A percentile compares a stretch with the other conserved stretches of the same genome.
These are phyloP conservation scores for Solanum tarapatanum DNA, from an alignment of 257 asterid species.

Conservation along the genomic window DNA sequence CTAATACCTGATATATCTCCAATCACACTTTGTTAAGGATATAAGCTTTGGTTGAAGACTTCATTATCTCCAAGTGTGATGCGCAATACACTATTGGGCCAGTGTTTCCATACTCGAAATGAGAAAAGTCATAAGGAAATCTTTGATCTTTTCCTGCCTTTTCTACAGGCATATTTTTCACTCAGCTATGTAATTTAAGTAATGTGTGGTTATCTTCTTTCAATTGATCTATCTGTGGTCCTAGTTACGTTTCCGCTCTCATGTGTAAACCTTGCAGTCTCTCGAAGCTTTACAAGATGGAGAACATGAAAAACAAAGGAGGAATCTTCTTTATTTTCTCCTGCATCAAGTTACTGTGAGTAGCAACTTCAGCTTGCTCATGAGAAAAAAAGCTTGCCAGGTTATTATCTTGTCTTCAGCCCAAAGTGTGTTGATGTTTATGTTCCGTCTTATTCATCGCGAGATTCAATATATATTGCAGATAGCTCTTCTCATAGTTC, in stretches of 20 bases:
- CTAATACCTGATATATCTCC: background rate
- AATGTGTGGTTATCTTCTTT: background rate
- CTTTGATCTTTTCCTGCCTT: conserved; percentile 94
- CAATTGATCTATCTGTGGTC: background rate
- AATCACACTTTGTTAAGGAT: conserved; percentile 40
- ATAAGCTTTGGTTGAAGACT: conserved; percentile 93
- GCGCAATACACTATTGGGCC: conserved; percentile 94
- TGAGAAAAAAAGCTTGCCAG: conserved; percentile 96
- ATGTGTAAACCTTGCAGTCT: conserved; percentile 38
- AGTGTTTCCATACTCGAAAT: conserved; percentile 93
- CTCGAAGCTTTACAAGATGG: conserved; percentile 99
- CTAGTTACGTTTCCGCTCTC: background rate
- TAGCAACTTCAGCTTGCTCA: conserved; percentile 82
- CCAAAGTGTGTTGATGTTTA: background rate
- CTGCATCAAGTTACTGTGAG: conserved; percentile 95
- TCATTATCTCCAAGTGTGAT: conserved; percentile 89
- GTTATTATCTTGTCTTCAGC: conserved; percentile 26
- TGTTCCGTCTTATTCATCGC: background rate
- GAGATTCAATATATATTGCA: conserved; percentile 24
- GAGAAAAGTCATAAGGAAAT: conserved; percentile 98
- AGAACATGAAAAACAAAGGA: conserved; percentile 91
- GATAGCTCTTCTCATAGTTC: conserved; percentile 77
- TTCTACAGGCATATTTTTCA: conserved; percentile 66
- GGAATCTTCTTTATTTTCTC: conserved; percentile 83
- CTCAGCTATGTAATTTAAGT: background rate